Base-by-base conservation (phyloP, 1,284 basidiomycete species). In the Mycena sp. region DNA sequence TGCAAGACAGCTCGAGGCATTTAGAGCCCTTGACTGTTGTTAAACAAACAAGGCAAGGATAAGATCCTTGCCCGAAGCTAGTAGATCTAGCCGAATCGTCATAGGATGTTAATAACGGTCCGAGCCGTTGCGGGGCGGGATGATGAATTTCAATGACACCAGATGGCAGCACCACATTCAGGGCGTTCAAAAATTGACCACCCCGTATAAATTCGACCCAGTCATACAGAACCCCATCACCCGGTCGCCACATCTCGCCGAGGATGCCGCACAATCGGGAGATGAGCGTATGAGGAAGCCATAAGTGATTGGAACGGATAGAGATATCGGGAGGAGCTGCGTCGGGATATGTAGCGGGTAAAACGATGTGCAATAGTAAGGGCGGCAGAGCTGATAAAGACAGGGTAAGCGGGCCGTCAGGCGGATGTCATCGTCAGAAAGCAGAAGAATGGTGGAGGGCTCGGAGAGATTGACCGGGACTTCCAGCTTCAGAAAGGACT, bases 31-130 rank as follows among this genome's bases (percentile, higher is more conserved):
- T 92, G 64, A 85, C 77, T 3, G 85, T 82, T 21, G 83, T 81
- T n/a, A 94, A 76, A 72, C 92, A 94, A 38, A 94, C 85, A 29
- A 86, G 80, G 71, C 92, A 94, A 46, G 78, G 74, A 73, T 90
- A 89, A 0, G 89, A 86, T 29, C 79, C 82, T 58, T 84, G 80
- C 3, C 85, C 81, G 71, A 94, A 93, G 58, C 81, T 76, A 16
- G 77, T 75, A 21, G 79, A 78, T 67, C 81, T 79, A 4, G 79
- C 78, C 0, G 77, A 80, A 25, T 74, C 71, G 54, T 91, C 83
- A 71, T 87, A 80, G 1, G 80, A 76, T 17, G 75, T 71, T 23
- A 93, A 91, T 78, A 64, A 44, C 2, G 54, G 14, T 1, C 23
- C 52, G 23, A 65, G 21, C 2, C 19, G 58, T 56, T 87, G 91